Conservation (phyloP, 192 early-diverging fungal species). For the Podochytrium sp. region DNA sequence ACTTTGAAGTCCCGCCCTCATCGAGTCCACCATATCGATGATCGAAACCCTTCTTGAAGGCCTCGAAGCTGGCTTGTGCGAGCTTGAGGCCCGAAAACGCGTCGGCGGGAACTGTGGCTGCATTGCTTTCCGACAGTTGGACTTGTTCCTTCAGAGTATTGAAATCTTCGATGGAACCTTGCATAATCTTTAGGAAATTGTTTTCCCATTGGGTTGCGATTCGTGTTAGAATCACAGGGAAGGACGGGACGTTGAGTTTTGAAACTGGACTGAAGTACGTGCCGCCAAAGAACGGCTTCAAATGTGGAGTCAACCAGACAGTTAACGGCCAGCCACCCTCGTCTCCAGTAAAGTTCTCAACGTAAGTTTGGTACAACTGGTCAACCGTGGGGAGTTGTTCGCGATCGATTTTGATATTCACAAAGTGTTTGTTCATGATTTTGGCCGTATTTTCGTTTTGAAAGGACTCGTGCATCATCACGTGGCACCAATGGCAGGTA, state of each 20-base stretch:
- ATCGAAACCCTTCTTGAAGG: slow-evolving; percentile 34
- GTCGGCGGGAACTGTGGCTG: slow-evolving; percentile 5
- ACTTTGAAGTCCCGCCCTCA: slow-evolving; percentile 14
- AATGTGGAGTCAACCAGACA: slow-evolving; percentile 58
- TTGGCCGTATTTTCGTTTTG: slow-evolving; percentile 57
- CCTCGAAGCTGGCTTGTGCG: slow-evolving; percentile 12
- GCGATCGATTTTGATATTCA: slow-evolving; percentile 60
- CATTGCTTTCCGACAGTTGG: slow-evolving; percentile 6
- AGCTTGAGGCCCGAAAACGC: slow-evolving; percentile 5
- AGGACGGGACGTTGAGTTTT: background rate
- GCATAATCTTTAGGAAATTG: background rate
- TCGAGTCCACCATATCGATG: slow-evolving; percentile 36
- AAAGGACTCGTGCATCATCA: slow-evolving; percentile 72
- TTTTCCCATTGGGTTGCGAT: slow-evolving; percentile 29
- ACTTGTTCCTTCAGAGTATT: background rate
- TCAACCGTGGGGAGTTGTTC: slow-evolving; percentile 64
- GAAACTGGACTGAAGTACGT: slow-evolving; percentile 43
- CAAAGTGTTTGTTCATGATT: slow-evolving; percentile 64
- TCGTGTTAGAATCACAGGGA: background rate
- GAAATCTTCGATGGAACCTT: slow-evolving; percentile 33
- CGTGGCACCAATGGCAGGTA: slow-evolving; percentile 67
- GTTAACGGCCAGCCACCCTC: slow-evolving; percentile 74
- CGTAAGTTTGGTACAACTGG: slow-evolving; percentile 64
- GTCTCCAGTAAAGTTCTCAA: slow-evolving; percentile 57
- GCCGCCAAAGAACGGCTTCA: slow-evolving; percentile 46